phyloP scores from a whole-genome alignment of 176 grass and related monocot genomes.

The Poa annua region DNA sequence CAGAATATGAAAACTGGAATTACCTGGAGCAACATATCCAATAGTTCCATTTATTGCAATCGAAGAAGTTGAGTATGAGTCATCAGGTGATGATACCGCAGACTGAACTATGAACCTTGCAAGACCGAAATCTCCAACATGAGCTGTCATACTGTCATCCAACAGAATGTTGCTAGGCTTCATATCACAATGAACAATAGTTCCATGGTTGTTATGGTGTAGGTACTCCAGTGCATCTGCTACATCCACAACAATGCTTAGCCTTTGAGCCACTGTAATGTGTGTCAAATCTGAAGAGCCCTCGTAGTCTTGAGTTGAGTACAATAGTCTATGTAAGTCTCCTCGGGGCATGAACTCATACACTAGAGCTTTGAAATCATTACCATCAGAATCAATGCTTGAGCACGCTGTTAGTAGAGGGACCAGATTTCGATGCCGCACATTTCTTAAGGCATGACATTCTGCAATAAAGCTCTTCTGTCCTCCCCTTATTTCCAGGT shows the following conservation, averaged over 20 bases:
- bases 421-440: constrained; percentile 51
- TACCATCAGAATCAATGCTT: constrained; percentile 30
- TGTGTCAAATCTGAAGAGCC: background rate
- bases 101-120: constrained; percentile 27
- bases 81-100: background rate
- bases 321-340: constrained; percentile 35
- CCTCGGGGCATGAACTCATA: constrained; percentile 44
- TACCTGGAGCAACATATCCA: constrained; percentile 38
- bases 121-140: constrained; percentile 51
- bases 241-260: constrained; percentile 43
- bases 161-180: constrained; percentile 41
- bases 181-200: constrained; percentile 48
- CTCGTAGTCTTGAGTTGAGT: background rate
- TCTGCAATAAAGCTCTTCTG: constrained; percentile 49
- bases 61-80: constrained; percentile 23
- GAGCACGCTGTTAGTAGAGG: constrained; percentile 45
- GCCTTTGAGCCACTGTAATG: constrained; percentile 39
- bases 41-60: constrained; percentile 25
- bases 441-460: constrained; percentile 42
- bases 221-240: constrained; percentile 50
- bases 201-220: constrained; percentile 38
- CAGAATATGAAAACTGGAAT: background rate
- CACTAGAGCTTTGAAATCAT: constrained; percentile 53
- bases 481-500: constrained; percentile 20
- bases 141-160: constrained; percentile 34